Evolutionary conservation across 352 stramenopile species (phyloP).

Genomic region (Pythium myriotylum): DNA sequence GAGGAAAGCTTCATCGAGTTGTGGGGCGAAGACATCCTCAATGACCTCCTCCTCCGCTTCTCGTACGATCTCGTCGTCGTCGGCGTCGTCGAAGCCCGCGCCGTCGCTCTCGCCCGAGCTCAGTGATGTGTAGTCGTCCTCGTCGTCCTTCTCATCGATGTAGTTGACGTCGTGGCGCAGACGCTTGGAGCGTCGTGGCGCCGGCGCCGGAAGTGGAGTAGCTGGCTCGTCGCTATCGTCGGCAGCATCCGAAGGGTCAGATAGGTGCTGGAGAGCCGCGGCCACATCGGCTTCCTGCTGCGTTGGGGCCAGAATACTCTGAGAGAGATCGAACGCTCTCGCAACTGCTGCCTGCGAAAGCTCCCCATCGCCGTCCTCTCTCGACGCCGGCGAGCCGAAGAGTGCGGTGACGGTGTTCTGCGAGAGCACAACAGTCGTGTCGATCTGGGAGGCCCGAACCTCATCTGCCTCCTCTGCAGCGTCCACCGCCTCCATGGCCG

Average conservation of each 20-base stretch:
- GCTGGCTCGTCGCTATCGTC: too few species aligned
- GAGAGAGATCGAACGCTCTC: neutral
- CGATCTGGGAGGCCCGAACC: neutral
- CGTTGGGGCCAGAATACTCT: neutral
- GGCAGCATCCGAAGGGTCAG: too few species aligned
- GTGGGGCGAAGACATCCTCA: neutral
- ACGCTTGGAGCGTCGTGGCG: too few species aligned
- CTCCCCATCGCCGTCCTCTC: neutral
- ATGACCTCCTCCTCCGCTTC: slow-evolving; percentile 2
- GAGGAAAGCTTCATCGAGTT: slow-evolving; percentile 4
- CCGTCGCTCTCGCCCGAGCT: slow-evolving; percentile 6
- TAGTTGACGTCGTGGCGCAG: slow-evolving; percentile 14
- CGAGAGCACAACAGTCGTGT: neutral
- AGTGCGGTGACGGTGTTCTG: too few species aligned
- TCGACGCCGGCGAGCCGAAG: too few species aligned
- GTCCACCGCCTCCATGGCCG: neutral
- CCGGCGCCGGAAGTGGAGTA: too few species aligned
- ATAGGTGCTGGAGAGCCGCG: too few species aligned
- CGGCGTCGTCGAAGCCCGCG: neutral
- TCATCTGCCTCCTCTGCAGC: neutral
- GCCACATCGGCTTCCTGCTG: too few species aligned
- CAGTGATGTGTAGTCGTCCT: slow-evolving; percentile 6
- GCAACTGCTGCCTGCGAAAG: neutral
- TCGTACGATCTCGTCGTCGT: slow-evolving; percentile 1
- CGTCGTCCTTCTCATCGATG: neutral